A percentile compares a stretch with the other conserved stretches of the same genome.
Conservation (phyloP, 441 rosid species). For the Bruguiera hainesii region DNA sequence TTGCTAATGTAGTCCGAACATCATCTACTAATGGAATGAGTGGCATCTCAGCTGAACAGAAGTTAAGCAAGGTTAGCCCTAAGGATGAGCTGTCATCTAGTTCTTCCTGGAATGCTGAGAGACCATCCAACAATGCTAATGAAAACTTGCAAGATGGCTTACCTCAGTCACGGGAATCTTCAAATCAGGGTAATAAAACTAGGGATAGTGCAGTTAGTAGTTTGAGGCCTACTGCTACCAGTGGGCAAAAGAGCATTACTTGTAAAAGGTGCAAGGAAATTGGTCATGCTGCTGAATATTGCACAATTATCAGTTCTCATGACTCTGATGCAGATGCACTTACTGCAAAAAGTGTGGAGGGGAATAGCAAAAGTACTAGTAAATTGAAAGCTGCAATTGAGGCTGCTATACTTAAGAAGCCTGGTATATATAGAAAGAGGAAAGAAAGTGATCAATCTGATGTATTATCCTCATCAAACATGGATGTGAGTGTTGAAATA, state of each 20-base stretch:
- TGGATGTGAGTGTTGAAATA: conserved; percentile 38
- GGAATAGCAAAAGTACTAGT: conserved; percentile 39
- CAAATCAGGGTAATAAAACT: conserved; percentile 53
- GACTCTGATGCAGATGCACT: conserved; percentile 47
- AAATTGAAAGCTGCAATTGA: conserved; percentile 82
- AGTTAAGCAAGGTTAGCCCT: conserved; percentile 40
- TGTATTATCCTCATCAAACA: conserved; percentile 36
- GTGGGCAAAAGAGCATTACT: conserved; percentile 39
- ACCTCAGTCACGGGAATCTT: conserved; percentile 48
- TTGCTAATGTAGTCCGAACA: conserved; percentile 45
- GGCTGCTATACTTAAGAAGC: conserved; percentile 76
- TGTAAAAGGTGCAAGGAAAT: conserved; percentile 55
- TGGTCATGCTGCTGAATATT: conserved; percentile 59
- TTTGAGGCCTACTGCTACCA: conserved; percentile 37
- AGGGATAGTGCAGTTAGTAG: conserved; percentile 46
- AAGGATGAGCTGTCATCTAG: conserved; percentile 67
- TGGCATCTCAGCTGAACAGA: conserved; percentile 43
- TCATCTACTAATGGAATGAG: conserved; percentile 22
- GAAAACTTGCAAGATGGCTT: conserved; percentile 54
- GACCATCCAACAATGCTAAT: conserved; percentile 33
- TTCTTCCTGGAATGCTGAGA: conserved; percentile 57
- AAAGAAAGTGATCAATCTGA: conserved; percentile 52
- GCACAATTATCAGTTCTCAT: conserved; percentile 33
- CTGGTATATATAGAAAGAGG: conserved; percentile 64
- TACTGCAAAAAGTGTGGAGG: conserved; percentile 47